Base-by-base conservation (phyloP, 306 rosid species). In the Luffa acutangula region DNA sequence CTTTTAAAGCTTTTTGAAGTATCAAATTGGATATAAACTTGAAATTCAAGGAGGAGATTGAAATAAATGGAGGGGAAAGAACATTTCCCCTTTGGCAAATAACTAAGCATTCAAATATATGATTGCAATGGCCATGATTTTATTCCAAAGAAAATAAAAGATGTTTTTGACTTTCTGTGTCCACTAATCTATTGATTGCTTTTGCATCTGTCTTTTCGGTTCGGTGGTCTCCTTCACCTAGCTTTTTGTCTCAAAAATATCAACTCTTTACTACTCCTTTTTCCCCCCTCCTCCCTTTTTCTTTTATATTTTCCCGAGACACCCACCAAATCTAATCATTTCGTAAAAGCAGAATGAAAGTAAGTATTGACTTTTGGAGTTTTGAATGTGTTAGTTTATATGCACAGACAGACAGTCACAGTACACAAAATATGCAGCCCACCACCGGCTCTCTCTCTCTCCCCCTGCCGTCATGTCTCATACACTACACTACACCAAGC, bases 291-390 rank as follows among this genome's bases (percentile, higher is more conserved):
- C 53, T 0, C 0, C 57, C 20, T 74, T 74, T 49, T 49, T 33
- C 78, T 48, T 74, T 74, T 74, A 74, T 74, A 52, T 74, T 74
- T 74, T 74, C 78, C 78, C 78, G 78, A 74, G 78, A 51, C 78
- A 74, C 78, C 78, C 78, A 74, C 78, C 78, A 74, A 74, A 74
- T 74, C 78, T 74, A 74, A 74, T 74, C 78, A 74, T 74, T 74
- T 74, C 62, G 56, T 74, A 74, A 74, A 49, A 74, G 78, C 60
- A 74, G 7, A 31, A 52, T 33, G 7, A 51, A 74, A 74, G 54
- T 48, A 72, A 45, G 41, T 69, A 69, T 41, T 18, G 58, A 45
- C 58, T 48, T 48, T 31, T 74, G 33, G 21, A 52, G 42, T 51
- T 74, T 33, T 33, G 45, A 74, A 51, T 21, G 41, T 48, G 41